Conservation (phyloP, 2,329 filamentous ascomycete species). For the Ophiobolus disseminans region DNA sequence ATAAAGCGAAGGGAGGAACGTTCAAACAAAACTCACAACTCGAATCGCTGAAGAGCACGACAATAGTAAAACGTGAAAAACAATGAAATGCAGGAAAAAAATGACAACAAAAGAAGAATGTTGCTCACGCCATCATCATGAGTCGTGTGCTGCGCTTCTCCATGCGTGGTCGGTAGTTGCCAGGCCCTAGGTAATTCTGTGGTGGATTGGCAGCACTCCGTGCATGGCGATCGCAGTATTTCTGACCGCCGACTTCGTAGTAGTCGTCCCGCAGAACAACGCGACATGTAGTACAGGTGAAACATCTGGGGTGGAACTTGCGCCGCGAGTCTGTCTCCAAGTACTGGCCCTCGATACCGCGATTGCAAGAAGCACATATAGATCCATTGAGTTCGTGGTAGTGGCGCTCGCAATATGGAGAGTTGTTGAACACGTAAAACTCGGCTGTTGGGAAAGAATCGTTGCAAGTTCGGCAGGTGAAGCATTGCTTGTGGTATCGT, state of each 20-base stretch:
- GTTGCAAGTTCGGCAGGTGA: conserved; percentile 85
- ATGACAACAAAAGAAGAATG: neutral
- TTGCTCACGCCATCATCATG: conserved; percentile 57
- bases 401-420: conserved; percentile 88
- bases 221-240: conserved; percentile 89
- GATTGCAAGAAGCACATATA: conserved; percentile 78
- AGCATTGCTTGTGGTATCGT: conserved; percentile 93
- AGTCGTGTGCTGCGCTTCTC: conserved; percentile 59
- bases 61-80: conserved; percentile 10
- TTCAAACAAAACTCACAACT: conserved; percentile 18
- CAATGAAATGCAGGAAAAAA: conserved; percentile 7
- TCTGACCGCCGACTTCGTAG: conserved; percentile 81
- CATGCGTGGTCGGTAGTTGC: conserved; percentile 45
- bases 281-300: conserved; percentile 82
- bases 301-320: conserved; percentile 88
- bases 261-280: conserved; percentile 81
- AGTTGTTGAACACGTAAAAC: conserved; percentile 89
- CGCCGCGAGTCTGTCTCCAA: conserved; percentile 78
- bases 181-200: conserved; percentile 49
- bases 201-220: conserved; percentile 60
- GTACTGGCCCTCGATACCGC: conserved; percentile 92
- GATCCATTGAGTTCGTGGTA: conserved; percentile 93
- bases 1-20: conserved; percentile 24
- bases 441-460: conserved; percentile 84
- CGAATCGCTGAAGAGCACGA: conserved; percentile 17